Base-by-base conservation (phyloP, 352 stramenopile genomes). In the Globisporangium canariense region DNA sequence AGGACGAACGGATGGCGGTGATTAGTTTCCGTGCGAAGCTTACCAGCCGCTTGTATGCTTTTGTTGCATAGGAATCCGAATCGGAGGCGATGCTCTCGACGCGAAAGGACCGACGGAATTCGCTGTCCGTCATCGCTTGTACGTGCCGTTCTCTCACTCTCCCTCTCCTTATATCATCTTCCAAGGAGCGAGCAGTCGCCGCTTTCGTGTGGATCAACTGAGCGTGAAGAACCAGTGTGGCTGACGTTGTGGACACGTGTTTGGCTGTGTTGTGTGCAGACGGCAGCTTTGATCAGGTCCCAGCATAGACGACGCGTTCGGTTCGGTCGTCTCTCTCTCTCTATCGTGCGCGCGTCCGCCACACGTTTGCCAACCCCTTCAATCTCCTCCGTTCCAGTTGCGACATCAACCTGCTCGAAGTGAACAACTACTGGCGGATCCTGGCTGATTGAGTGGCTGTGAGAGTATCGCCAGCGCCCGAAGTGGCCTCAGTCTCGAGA, bases 61-160 rank as follows among this genome's bases (percentile, higher is more conserved):
- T 47, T 57, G 60, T 59, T 28, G 59, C 8, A n/a, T 58, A 84
- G 76, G 77, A 83, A 40, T 85, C 76, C 20, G 77, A 86, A 38
- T 74, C 73, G 11, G 75, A 86, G 30, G 69, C 69, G 51, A 74
- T 83, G 43, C 11, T 80, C 45, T 81, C 71, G 8, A 58, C 63
- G 32, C 73, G 73, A 11, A 76, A 67, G 40, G 75, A 86, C 56
- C 65, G 61, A 45, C 68, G 73, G 28, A 83, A 75, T 58, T 49
- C 75, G 41, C 62, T 83, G 25, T 83, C 75, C 38, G 64, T 78
- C 55, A 62, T 83, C 36, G 66, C 75, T n/a, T 86, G 77, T 86
- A 66, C 53, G 77, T 81, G 9, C 16, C 3, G 7, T n/a, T 25
- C 1, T 41, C 41, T 46, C 11, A 7, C 14, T 47, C 14, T 22